Conservation (phyloP, 192 early-diverging fungal genomes). For the Coemansia sp. region DNA sequence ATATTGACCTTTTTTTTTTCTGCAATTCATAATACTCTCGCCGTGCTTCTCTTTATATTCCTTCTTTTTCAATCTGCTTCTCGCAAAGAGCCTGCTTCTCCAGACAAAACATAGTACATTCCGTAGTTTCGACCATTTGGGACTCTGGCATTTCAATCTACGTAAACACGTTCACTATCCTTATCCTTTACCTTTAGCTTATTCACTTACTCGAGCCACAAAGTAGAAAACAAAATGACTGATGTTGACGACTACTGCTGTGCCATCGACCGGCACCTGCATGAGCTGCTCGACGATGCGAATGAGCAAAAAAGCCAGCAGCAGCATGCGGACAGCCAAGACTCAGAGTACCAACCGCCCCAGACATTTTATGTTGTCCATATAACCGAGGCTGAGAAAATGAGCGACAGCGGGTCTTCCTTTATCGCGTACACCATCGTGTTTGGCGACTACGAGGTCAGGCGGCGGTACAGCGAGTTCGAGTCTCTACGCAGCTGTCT, state of each 20-base stretch:
- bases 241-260: slow-evolving; percentile 55
- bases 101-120: too few species aligned
- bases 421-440: slow-evolving; percentile 46
- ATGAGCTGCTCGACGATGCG: slow-evolving; percentile 49
- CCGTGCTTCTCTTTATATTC: too few species aligned
- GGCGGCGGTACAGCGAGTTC: slow-evolving; percentile 94
- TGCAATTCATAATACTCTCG: not conserved
- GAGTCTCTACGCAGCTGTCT: slow-evolving; percentile 83
- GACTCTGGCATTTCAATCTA: not conserved
- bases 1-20: not conserved
- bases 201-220: not conserved
- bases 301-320: slow-evolving; percentile 29
- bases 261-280: slow-evolving; percentile 47
- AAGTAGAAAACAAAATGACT: slow-evolving; percentile 16
- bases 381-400: slow-evolving; percentile 47
- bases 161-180: not conserved
- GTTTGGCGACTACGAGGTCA: slow-evolving; percentile 58
- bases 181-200: not conserved
- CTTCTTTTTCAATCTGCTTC: not conserved
- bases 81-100: too few species aligned
- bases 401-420: slow-evolving; percentile 45
- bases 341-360: slow-evolving; percentile 39
- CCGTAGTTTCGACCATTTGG: not conserved
- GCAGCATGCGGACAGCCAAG: slow-evolving; percentile 15
- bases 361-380: slow-evolving; percentile 44